Percentiles rank a stretch among this genome's conserved stretches.
phyloP scores from a whole-genome alignment of 441 rosid genomes.

The Eutrema salsugineum region DNA sequence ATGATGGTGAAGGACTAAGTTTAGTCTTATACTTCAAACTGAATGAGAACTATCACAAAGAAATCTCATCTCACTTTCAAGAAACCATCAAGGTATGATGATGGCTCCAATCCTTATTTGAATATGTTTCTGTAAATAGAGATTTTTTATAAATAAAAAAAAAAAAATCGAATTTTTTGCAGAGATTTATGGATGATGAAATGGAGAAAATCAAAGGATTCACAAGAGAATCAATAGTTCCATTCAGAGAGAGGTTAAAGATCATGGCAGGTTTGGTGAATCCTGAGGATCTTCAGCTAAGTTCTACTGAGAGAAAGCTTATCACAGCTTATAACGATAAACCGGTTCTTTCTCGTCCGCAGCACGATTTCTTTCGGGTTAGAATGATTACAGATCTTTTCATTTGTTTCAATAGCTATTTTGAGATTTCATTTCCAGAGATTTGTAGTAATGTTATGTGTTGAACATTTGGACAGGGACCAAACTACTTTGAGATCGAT shows the following conservation, averaged over 20 bases:
- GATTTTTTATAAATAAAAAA: too few species aligned
- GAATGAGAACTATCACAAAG: constrained; percentile 52
- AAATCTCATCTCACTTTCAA: constrained; percentile 59
- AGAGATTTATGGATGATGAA: constrained; percentile 72
- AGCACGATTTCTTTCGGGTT: constrained; percentile 72
- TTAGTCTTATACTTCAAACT: constrained; percentile 69
- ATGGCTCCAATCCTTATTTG: neutral
- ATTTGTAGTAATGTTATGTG: neutral
- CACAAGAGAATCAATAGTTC: constrained; percentile 57
- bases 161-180: constrained; percentile 1
- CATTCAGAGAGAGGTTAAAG: constrained; percentile 83
- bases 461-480: constrained; percentile 48
- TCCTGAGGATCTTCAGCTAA: constrained; percentile 70
- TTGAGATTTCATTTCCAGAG: neutral
- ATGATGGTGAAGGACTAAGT: constrained; percentile 91
- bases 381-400: constrained; percentile 7
- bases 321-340: constrained; percentile 67
- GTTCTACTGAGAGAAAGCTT: constrained; percentile 74
- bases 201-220: constrained; percentile 72
- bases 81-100: constrained; percentile 62
- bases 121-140: neutral
- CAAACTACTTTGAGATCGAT: constrained; percentile 85
- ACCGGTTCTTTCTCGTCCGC: constrained; percentile 91
- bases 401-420: neutral
- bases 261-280: constrained; percentile 68